phyloP scores from a whole-genome alignment of 1,284 basidiomycete genomes.

The Rhodotorula sp. region DNA sequence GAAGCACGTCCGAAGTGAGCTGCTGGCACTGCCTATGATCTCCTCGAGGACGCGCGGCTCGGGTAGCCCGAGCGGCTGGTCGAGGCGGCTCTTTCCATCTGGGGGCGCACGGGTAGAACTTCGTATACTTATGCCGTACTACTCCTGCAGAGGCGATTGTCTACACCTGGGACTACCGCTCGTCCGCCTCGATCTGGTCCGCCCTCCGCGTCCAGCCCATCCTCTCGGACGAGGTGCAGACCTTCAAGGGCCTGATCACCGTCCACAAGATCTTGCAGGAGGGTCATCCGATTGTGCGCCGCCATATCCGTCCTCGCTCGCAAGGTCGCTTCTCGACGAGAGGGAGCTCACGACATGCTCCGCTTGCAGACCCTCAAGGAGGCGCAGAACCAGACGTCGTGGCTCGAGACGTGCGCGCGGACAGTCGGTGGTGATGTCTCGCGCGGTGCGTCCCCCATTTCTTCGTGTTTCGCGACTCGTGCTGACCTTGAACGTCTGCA shows the following conservation, averaged over 20 bases:
- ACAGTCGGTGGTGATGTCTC: slow-evolving; percentile 78
- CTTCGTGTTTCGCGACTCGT: too few species aligned
- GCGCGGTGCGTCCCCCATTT: slow-evolving; percentile 60
- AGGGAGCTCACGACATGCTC: not conserved
- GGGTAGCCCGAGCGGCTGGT: not conserved
- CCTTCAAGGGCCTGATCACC: slow-evolving; percentile 92
- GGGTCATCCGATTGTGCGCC: slow-evolving; percentile 82
- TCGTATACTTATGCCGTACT: not conserved
- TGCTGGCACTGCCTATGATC: not conserved
- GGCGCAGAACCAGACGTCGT: slow-evolving; percentile 91
- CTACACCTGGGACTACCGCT: slow-evolving; percentile 97
- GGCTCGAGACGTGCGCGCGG: slow-evolving; percentile 91
- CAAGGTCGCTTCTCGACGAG: not conserved
- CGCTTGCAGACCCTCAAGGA: slow-evolving; percentile 79
- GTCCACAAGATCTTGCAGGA: slow-evolving; percentile 96
- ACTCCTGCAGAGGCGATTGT: slow-evolving; percentile 81
- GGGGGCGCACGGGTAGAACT: too few species aligned
- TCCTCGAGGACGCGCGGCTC: not conserved
- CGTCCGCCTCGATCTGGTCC: slow-evolving; percentile 95
- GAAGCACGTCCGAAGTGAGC: slow-evolving; percentile 93
- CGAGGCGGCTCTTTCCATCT: too few species aligned
- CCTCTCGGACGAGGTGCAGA: slow-evolving; percentile 89
- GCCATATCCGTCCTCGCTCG: not conserved
- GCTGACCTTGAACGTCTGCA: slow-evolving; percentile 48
- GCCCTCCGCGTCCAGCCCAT: slow-evolving; percentile 92